These are phyloP conservation scores for Podosphaera xanthii DNA, from an alignment of 2,329 filamentous ascomycete genomes.

Conservation along the genomic window DNA sequence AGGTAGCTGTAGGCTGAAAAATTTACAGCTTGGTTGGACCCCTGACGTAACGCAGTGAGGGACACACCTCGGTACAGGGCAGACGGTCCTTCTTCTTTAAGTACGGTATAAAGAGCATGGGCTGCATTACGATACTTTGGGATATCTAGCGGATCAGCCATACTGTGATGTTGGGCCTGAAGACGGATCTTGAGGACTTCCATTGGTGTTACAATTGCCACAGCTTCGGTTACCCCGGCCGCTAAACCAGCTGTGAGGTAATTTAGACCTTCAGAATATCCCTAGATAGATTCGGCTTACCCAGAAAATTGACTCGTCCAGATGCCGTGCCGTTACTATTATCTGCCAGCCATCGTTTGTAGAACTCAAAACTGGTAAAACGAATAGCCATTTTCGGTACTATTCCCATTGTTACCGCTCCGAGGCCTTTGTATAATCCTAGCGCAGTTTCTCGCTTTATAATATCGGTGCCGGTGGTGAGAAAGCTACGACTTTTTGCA, in stretches of 20 bases:
- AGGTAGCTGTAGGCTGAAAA: conserved; percentile 96
- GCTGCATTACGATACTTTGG: conserved; percentile 96
- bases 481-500: conserved; percentile 63
- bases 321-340: conserved; percentile 41
- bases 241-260: conserved; percentile 47
- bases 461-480: conserved; percentile 69
- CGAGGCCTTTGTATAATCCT: conserved; percentile 93
- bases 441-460: conserved; percentile 75
- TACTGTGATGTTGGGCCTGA: conserved; percentile 92
- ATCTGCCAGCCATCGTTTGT: conserved; percentile 65
- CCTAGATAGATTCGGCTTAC: conserved; percentile 21
- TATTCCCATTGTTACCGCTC: conserved; percentile 86
- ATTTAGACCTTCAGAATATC: neutral
- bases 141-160: conserved; percentile 87
- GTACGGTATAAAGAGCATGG: conserved; percentile 60
- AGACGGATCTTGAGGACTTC: conserved; percentile 97
- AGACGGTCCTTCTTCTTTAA: conserved; percentile 72
- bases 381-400: conserved; percentile 98
- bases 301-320: conserved; percentile 48
- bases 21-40: conserved; percentile 94
- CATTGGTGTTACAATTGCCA: conserved; percentile 93
- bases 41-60: conserved; percentile 80
- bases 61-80: conserved; percentile 85
- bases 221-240: conserved; percentile 88
- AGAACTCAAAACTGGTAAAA: conserved; percentile 90